Evolutionary conservation across 495 filamentous ascomycete genomes (phyloP).

Genomic region (Penicillium cinerascens): DNA sequence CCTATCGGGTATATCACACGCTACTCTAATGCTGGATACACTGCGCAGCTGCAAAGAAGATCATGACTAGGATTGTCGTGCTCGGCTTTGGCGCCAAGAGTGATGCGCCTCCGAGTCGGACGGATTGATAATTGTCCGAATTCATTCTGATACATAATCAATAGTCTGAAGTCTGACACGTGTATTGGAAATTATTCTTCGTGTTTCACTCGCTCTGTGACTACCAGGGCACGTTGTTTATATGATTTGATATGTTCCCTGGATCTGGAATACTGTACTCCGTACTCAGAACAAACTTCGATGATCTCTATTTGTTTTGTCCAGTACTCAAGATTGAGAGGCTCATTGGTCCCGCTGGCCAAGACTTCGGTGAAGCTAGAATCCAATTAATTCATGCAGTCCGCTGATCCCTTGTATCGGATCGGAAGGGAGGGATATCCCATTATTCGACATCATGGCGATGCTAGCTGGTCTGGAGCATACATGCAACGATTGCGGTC

Average conservation of each 20-base stretch:
- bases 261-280: neutral
- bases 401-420: neutral
- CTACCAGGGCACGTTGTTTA: neutral
- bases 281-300: neutral
- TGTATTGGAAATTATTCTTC: neutral
- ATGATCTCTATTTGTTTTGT: neutral
- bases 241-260: neutral
- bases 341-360: neutral
- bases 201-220: neutral
- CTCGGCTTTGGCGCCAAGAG: conserved; percentile 16
- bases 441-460: neutral
- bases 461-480: neutral
- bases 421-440: neutral
- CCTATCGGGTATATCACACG: neutral
- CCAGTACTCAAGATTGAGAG: neutral
- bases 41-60: conserved; percentile 15
- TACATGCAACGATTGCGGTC: neutral
- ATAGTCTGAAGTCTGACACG: neutral
- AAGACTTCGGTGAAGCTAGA: neutral
- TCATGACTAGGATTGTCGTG: conserved; percentile 10
- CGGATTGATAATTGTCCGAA: neutral
- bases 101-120: neutral
- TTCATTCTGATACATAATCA: neutral
- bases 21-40: conserved; percentile 1
- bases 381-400: neutral